Conservation (phyloP, 2,329 filamentous ascomycete genomes). For the Berkeleyomyces rouxiae region DNA sequence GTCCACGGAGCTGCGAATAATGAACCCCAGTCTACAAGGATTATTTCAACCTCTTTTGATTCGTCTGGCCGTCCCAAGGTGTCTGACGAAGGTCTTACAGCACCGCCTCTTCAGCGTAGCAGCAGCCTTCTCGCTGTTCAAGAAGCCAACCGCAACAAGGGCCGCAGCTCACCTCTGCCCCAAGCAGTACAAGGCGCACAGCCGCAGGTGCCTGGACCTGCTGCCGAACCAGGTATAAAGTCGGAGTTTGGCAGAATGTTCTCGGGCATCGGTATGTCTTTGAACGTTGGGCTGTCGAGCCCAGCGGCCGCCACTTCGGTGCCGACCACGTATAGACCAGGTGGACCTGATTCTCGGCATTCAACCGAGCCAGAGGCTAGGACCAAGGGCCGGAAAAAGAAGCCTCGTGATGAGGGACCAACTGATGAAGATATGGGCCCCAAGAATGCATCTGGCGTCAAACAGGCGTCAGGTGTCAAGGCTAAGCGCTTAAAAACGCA, state of each 20-base stretch:
- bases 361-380: conserved; percentile 28
- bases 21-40: background rate
- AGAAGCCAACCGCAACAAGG: conserved; percentile 56
- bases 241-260: conserved; percentile 92
- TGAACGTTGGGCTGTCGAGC: conserved; percentile 35
- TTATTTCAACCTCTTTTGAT: conserved; percentile 14
- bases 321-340: conserved; percentile 20
- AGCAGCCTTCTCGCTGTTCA: conserved; percentile 60
- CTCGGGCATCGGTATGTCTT: conserved; percentile 61
- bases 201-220: conserved; percentile 58
- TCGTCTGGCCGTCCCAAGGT: conserved; percentile 26
- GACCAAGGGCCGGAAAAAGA: conserved; percentile 36
- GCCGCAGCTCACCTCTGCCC: conserved; percentile 72
- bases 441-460: conserved; percentile 18
- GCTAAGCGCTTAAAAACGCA: conserved; percentile 54
- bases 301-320: conserved; percentile 30
- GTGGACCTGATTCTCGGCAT: conserved; percentile 27
- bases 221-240: conserved; percentile 77
- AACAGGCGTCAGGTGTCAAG: conserved; percentile 41
- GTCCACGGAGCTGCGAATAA: background rate
- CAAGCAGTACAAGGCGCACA: conserved; percentile 90
- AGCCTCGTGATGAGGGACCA: conserved; percentile 59
- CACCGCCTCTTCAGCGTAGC: conserved; percentile 20
- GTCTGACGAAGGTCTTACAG: conserved; percentile 35
- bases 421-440: conserved; percentile 45